Evolutionary conservation across 768 basidiomycete genomes (phyloP).

Genomic region (Podaxis carcinomalis): DNA sequence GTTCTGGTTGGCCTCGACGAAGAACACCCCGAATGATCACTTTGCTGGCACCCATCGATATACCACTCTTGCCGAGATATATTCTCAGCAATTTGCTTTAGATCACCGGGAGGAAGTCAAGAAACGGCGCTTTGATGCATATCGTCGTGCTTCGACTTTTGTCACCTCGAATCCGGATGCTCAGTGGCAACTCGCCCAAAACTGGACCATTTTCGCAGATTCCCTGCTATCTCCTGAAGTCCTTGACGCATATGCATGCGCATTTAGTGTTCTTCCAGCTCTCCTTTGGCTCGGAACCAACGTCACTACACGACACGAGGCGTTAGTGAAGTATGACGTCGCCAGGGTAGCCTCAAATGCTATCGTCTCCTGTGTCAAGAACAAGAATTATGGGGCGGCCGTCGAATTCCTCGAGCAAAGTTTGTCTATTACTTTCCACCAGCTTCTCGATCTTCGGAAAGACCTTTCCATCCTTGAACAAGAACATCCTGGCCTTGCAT

Average conservation of each 20-base stretch:
- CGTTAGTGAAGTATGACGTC: conserved; percentile 10
- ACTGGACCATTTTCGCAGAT: conserved; percentile 14
- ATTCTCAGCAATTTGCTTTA: neutral
- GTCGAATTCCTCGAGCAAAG: conserved; percentile 19
- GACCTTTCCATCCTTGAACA: conserved; percentile 10
- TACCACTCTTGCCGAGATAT: neutral
- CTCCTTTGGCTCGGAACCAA: conserved; percentile 16
- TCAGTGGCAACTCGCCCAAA: conserved; percentile 10
- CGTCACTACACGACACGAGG: conserved; percentile 14
- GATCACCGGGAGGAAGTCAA: neutral
- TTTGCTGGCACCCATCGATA: neutral
- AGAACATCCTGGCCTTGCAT: conserved; percentile 5
- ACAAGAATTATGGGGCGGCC: conserved; percentile 11
- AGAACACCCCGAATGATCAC: neutral
- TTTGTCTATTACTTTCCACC: conserved; percentile 15
- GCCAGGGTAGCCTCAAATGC: conserved; percentile 9
- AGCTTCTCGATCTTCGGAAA: conserved; percentile 14
- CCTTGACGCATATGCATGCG: conserved; percentile 11
- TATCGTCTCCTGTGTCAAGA: conserved; percentile 9
- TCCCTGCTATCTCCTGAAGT: neutral
- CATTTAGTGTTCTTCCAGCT: conserved; percentile 13
- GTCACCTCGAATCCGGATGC: neutral
- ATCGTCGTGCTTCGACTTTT: neutral
- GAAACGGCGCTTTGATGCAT: neutral
- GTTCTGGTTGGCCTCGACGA: neutral